Base-by-base conservation (phyloP, 1,284 basidiomycete species). In the Porodaedalea pini region DNA sequence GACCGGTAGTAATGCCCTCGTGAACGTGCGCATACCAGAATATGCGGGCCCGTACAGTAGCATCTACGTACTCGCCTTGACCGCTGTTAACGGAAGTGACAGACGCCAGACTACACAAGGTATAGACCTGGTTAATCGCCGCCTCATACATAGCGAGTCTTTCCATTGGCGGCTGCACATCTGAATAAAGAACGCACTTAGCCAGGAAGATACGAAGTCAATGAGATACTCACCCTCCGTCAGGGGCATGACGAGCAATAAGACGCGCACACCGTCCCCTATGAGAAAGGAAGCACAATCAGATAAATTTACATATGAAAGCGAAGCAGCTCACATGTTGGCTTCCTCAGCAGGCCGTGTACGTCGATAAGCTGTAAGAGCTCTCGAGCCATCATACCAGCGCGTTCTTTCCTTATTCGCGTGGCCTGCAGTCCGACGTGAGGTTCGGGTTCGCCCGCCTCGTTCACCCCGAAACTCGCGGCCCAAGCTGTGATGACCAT, bases 21-120 rank as follows among this genome's bases (percentile, higher is more conserved):
- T 91, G 84, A 6, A 89, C 82, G 63, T 92, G 82, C 2, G 87
- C 83, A 64, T 88, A 94, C 90, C 90, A 94, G 67, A 92, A 94
- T 47, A 94, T 79, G 27, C 91, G 78, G 1, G 89, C 82, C 21
- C 88, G 82, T 25, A 88, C 75, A 36, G 83, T 71, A 6, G 78
- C 75, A 60, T 90, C 88, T 44, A 85, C 81, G 44, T 77, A 77
- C 40, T 75, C 72, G 6, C 80, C 80, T 40, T 78, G 74, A 15
- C 80, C 79, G 56, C 78, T 79, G 54, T 76, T 72, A 25, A 81
- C 68, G 0, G 80, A 72, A 10, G 76, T 66, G 7, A 73, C 65
- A 8, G 74, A 66, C 7, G 78, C 70, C 17, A 81, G 68, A 21
- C 80, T 83, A 66, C 89, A 92, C 7, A 94, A 74, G 0, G 84